Evolutionary conservation across 805 yeast species (phyloP), one percentile per base, ranked within the genome.

Genomic region (Nakazawaea ambrosiae): DNA sequence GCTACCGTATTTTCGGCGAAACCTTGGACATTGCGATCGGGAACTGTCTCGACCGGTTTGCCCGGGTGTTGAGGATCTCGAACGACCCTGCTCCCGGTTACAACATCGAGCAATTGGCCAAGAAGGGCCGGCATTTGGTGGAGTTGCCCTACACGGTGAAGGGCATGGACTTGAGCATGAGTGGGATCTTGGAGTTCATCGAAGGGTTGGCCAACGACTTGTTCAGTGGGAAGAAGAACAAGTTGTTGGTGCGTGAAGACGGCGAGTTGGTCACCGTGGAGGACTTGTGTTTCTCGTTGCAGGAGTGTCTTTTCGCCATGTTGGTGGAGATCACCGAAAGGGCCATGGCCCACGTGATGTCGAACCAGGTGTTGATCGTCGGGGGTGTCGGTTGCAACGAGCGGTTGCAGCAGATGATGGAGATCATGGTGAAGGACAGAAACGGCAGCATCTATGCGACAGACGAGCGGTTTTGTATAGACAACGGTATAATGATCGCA

Each of bases 361-460:
- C 94, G 3, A 73, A 74, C 43, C 95, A 89, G 55, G 98, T 92
- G 15, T 65, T 92, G 34, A 86, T 92, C 35, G 98, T 92, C 2
- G 98, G 98, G 10, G 98, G 98, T 18, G 98, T 92, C n/a, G 98
- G 98, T 0, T 87, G 95, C 48, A 92, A 92, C 53, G 81, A 78
- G 47, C 59, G 97, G 44, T 63, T 92, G 43, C 98, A 92, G 55
- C 79, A 85, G 49, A 92, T 92, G 98, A 92, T 92, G 98, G 84
- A 73, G n/a, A 61, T 72, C 32, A 92, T 92, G 98, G 95, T 90
- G 16, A 58, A 70, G 31, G 97, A 89, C 51, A 67, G 98, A 46
- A 78, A 79, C 47, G 97, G 97, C 0, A 69, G 75, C n/a, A 81
- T 92, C 3, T 87, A 70, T 55, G 96, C 98, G 3, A 92, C 98